phyloP scores from a whole-genome alignment of 441 rosid species.

The Pelargonium australe region DNA sequence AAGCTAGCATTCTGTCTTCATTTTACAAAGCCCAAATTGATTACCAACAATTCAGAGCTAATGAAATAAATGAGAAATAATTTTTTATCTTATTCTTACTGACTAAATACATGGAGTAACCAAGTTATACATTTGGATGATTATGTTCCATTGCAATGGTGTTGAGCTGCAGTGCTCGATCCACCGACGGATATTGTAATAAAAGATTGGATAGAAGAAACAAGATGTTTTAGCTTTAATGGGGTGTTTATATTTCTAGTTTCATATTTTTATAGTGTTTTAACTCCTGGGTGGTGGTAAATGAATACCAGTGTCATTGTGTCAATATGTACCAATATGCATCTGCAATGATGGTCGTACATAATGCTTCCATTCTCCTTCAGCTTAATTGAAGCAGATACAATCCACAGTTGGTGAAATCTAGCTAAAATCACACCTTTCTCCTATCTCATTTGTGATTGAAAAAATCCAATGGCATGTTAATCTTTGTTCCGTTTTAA shows the following conservation, averaged over 20 bases:
- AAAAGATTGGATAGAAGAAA: background rate
- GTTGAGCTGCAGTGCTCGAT: background rate
- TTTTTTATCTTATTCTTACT: too few relatives aligned
- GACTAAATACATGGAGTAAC: too few relatives aligned
- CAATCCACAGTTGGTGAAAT: background rate
- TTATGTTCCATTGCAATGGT: background rate
- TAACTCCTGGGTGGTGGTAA: background rate
- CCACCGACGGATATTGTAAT: background rate
- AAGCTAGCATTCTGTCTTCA: slow-evolving; percentile 13
- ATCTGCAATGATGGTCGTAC: background rate
- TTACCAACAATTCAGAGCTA: background rate
- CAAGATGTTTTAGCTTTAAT: background rate
- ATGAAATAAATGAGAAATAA: background rate
- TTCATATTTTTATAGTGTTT: background rate
- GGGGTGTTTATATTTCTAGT: background rate
- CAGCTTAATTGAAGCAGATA: background rate
- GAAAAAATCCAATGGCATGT: slow-evolving; percentile 2
- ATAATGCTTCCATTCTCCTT: background rate
- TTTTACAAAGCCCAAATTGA: slow-evolving; percentile 5
- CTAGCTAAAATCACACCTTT: background rate
- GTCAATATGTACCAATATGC: too few relatives aligned
- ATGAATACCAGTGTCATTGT: too few relatives aligned
- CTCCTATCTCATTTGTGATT: background rate
- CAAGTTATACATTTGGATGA: too few relatives aligned
- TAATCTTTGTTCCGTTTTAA: background rate